Percentiles rank a stretch among this genome's conserved stretches.
Conservation (phyloP, 768 basidiomycete species). For the Termitomyces sp. region DNA sequence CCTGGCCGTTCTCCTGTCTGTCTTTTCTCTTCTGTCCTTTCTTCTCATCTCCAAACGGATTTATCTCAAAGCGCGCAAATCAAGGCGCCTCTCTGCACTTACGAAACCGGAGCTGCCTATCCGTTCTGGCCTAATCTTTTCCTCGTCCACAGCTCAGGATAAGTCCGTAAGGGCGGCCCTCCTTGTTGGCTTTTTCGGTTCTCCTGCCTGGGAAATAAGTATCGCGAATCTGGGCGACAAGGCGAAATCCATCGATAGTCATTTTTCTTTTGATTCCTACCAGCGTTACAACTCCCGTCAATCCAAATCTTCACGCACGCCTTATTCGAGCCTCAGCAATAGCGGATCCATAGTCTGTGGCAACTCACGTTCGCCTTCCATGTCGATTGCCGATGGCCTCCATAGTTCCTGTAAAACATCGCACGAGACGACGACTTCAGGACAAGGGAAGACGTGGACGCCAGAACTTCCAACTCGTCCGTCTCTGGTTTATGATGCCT, state of each 20-base stretch:
- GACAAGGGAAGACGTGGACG: conserved; percentile 8
- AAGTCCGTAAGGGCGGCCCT: conserved; percentile 27
- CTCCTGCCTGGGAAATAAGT: conserved; percentile 39
- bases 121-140: conserved; percentile 15
- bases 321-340: conserved; percentile 7
- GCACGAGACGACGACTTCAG: neutral
- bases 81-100: neutral
- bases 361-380: conserved; percentile 12
- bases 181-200: conserved; percentile 40
- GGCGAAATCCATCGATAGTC: conserved; percentile 13
- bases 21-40: conserved; percentile 18
- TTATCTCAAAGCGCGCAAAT: conserved; percentile 23
- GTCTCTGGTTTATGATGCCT: conserved; percentile 14
- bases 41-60: conserved; percentile 24
- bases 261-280: conserved; percentile 17
- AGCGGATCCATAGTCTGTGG: neutral
- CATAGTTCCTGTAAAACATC: conserved; percentile 3
- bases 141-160: conserved; percentile 1
- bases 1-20: conserved; percentile 21
- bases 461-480: conserved; percentile 15
- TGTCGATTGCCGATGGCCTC: conserved; percentile 12
- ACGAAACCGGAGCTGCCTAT: conserved; percentile 10
- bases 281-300: conserved; percentile 14
- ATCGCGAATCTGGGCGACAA: conserved; percentile 16
- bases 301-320: conserved; percentile 5